Evolutionary conservation across 768 basidiomycete genomes (phyloP).

Genomic region (Mycena kentingensis): DNA sequence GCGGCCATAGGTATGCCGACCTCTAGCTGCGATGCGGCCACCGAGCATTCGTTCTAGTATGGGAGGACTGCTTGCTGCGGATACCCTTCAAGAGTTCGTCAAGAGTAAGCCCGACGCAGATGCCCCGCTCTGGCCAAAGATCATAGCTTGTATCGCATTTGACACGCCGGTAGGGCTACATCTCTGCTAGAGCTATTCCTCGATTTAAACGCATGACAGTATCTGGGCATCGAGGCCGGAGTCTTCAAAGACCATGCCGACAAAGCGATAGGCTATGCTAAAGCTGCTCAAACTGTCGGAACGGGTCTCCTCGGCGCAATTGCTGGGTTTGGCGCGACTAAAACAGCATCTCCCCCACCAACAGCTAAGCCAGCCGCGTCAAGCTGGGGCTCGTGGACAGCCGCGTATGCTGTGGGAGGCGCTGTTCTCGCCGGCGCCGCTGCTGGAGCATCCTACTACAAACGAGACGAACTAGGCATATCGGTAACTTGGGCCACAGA

Average conservation of each 20-base stretch:
- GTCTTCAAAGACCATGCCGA: slow-evolving; percentile 84
- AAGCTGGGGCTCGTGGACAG: slow-evolving; percentile 66
- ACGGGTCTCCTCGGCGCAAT: slow-evolving; percentile 63
- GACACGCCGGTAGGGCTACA: slow-evolving; percentile 82
- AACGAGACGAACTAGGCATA: slow-evolving; percentile 69
- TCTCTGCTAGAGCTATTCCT: not conserved
- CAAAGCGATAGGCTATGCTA: slow-evolving; percentile 71
- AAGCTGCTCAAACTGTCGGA: slow-evolving; percentile 63
- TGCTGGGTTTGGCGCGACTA: slow-evolving; percentile 49
- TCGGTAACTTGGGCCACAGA: slow-evolving; percentile 79
- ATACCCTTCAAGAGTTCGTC: slow-evolving; percentile 74
- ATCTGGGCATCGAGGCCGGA: slow-evolving; percentile 81
- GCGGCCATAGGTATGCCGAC: slow-evolving; percentile 82
- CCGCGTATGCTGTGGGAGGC: slow-evolving; percentile 71
- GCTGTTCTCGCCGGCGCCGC: slow-evolving; percentile 80
- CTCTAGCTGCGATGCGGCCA: not conserved
- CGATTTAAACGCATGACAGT: slow-evolving; percentile 46
- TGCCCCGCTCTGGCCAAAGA: slow-evolving; percentile 83
- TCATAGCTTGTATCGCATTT: slow-evolving; percentile 82
- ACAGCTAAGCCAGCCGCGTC: slow-evolving; percentile 39
- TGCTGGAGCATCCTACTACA: slow-evolving; percentile 82
- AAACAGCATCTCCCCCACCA: slow-evolving; percentile 34
- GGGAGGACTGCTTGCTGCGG: slow-evolving; percentile 90
- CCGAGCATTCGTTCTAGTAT: slow-evolving; percentile 55
- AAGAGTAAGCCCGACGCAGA: slow-evolving; percentile 62